Percentiles rank a stretch among this genome's conserved stretches.
Conservation (phyloP, 2,329 filamentous ascomycete genomes). For the Leptodontidium sp. region DNA sequence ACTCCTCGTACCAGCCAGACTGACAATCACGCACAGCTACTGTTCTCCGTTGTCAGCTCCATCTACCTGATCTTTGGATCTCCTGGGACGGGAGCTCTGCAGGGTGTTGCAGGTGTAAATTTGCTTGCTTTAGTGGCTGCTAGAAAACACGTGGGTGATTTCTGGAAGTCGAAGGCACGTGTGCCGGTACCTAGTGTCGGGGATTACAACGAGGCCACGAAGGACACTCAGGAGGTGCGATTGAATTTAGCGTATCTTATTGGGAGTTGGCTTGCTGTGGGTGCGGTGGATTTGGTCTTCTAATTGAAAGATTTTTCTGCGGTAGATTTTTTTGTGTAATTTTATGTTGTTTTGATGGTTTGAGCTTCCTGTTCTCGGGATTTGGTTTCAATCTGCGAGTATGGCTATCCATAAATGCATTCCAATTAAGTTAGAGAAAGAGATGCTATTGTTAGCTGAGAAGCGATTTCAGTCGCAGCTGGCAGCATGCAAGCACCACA, state of each 20-base stretch:
- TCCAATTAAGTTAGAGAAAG: too few species aligned
- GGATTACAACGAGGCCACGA: constrained; percentile 40
- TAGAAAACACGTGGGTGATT: constrained; percentile 35
- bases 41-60: constrained; percentile 32
- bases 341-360: too few species aligned
- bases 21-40: constrained; percentile 23
- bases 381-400: too few species aligned
- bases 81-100: neutral
- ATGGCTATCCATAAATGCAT: too few species aligned
- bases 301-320: neutral
- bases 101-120: constrained; percentile 24
- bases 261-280: constrained; percentile 34
- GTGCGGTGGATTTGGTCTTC: constrained; percentile 20
- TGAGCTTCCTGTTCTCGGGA: too few species aligned
- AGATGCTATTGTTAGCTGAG: too few species aligned
- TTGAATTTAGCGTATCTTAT: constrained; percentile 40
- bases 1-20: neutral
- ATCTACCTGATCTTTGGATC: constrained; percentile 15
- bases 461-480: too few species aligned
- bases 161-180: constrained; percentile 39
- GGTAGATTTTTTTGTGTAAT: neutral
- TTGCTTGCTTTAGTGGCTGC: constrained; percentile 34
- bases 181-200: constrained; percentile 36
- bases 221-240: constrained; percentile 37
- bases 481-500: too few species aligned